Evolutionary conservation across 2,329 filamentous ascomycete species (phyloP).

Genomic region (Cercospora canescens): DNA sequence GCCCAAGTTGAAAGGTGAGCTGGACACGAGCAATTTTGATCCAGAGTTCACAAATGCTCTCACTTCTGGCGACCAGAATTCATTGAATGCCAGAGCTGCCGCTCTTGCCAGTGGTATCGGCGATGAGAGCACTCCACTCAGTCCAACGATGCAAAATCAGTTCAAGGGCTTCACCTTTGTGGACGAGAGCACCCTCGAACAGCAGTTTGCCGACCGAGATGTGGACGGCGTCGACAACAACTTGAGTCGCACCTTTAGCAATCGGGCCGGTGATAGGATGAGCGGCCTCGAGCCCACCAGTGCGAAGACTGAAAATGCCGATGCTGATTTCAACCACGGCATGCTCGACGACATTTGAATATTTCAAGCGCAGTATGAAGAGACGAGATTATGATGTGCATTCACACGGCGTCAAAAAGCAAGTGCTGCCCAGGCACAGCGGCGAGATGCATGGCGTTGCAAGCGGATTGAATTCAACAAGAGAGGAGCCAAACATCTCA

Average conservation of each 20-base stretch:
- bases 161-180: conserved; percentile 99
- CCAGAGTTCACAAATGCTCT: conserved; percentile 97
- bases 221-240: conserved; percentile 35
- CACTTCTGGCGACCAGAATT: conserved; percentile 77
- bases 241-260: conserved; percentile 40
- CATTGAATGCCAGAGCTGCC: conserved; percentile 86
- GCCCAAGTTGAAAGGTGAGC: conserved; percentile 92
- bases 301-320: conserved; percentile 41
- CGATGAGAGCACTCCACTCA: conserved; percentile 86
- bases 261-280: conserved; percentile 50
- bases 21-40: conserved; percentile 97
- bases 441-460: conserved; percentile 14
- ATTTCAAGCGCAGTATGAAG: conserved; percentile 7
- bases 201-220: conserved; percentile 63
- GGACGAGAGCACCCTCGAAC: conserved; percentile 93
- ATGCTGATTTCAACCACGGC: conserved; percentile 49
- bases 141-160: conserved; percentile 94
- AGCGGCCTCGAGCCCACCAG: conserved; percentile 49
- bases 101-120: conserved; percentile 78
- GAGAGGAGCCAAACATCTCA: background rate
- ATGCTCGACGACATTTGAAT: conserved; percentile 41
- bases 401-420: conserved; percentile 21
- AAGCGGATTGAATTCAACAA: conserved; percentile 4
- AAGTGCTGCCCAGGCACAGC: conserved; percentile 18
- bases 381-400: conserved; percentile 20